phyloP scores from a whole-genome alignment of 129 eudicot genomes.

The Pseudognaphalium luteoalbum region DNA sequence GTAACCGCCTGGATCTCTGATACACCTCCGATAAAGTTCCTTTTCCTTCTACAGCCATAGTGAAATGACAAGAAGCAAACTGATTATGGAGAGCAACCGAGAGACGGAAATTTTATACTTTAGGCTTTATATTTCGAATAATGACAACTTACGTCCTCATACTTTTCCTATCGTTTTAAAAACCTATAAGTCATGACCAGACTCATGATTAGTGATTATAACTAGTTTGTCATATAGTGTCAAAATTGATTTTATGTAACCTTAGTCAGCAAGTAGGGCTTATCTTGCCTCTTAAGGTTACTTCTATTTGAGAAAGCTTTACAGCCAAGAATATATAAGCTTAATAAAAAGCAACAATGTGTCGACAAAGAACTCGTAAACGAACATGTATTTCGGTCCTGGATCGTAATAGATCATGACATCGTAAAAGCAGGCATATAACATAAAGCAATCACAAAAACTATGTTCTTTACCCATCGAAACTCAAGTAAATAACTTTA shows the following conservation, averaged over 20 bases:
- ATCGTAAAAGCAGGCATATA: background rate
- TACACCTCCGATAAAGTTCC: slow-evolving; percentile 79
- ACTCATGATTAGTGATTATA: background rate
- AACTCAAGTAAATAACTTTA: slow-evolving; percentile 21
- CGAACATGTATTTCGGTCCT: background rate
- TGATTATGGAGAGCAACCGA: slow-evolving; percentile 17
- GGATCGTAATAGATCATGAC: background rate
- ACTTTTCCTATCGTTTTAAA: background rate
- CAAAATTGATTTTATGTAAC: background rate
- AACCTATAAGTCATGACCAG: background rate
- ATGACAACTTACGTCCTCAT: background rate
- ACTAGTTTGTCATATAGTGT: background rate
- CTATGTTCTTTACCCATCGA: slow-evolving; percentile 1
- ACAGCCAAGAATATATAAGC: too few relatives aligned
- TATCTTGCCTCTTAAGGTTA: background rate
- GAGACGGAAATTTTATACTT: slow-evolving; percentile 8
- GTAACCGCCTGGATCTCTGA: slow-evolving; percentile 63
- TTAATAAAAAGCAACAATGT: background rate
- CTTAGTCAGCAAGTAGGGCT: background rate
- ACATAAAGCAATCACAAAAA: background rate
- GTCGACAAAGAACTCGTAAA: background rate
- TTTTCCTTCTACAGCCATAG: slow-evolving; percentile 54
- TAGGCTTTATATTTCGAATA: background rate
- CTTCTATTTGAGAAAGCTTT: background rate
- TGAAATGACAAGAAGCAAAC: background rate